These are phyloP conservation scores for Euphorbia pulcherrima DNA, from an alignment of 345 rosid genomes.

Conservation along the genomic window DNA sequence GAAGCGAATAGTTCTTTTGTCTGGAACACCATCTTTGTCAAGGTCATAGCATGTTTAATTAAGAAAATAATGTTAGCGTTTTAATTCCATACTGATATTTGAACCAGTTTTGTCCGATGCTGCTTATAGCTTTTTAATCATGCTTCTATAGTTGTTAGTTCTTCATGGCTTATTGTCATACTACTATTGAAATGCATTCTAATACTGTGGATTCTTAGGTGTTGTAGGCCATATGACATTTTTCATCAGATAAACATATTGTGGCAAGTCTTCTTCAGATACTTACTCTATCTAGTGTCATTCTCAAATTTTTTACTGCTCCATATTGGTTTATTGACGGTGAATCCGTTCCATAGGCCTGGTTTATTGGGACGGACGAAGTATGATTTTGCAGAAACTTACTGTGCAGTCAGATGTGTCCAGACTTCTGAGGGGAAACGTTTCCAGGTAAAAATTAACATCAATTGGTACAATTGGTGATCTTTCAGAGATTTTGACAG, in stretches of 20 bases:
- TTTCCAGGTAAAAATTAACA: conserved; percentile 57
- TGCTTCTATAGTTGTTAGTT: not conserved
- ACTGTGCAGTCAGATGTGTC: conserved; percentile 60
- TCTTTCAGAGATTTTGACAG: conserved; percentile 2
- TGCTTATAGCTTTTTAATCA: not conserved
- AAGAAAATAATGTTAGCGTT: conserved; percentile 8
- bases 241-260: conserved; percentile 91
- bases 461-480: conserved; percentile 10
- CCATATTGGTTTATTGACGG: conserved; percentile 17
- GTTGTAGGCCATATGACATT: conserved; percentile 90
- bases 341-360: conserved; percentile 61
- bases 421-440: conserved; percentile 47
- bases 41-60: conserved; percentile 54
- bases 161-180: conserved; percentile 2
- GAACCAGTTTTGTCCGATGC: conserved; percentile 5
- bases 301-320: conserved; percentile 16
- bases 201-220: conserved; percentile 46
- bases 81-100: not conserved
- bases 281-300: conserved; percentile 10
- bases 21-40: conserved; percentile 97
- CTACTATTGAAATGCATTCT: conserved; percentile 21
- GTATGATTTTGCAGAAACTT: conserved; percentile 84
- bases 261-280: conserved; percentile 55
- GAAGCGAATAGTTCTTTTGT: conserved; percentile 67
- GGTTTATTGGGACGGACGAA: conserved; percentile 84